These are phyloP conservation scores for Sedum album DNA, from an alignment of 164 flowering plant species.

Conservation along the genomic window DNA sequence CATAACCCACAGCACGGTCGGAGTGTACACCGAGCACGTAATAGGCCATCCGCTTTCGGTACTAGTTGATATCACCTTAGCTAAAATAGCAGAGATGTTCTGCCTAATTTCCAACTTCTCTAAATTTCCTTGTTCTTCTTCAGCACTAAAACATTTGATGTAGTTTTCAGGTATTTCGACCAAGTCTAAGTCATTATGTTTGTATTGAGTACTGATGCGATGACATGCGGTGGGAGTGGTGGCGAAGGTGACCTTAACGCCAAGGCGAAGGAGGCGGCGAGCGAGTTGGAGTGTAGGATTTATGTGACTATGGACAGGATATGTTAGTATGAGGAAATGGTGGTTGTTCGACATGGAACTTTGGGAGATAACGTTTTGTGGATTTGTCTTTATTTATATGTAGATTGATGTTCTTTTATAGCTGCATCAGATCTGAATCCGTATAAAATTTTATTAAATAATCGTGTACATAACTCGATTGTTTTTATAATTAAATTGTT, in stretches of 20 bases:
- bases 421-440: too few species aligned
- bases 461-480: too few species aligned
- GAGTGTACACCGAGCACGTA: constrained; percentile 4
- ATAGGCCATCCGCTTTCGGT: neutral
- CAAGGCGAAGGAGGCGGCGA: neutral
- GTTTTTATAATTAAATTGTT: too few species aligned
- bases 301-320: neutral
- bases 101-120: constrained; percentile 4
- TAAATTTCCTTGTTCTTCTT: neutral
- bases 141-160: neutral
- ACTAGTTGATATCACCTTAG: neutral
- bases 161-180: neutral
- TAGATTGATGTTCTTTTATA: too few species aligned
- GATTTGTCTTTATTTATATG: too few species aligned
- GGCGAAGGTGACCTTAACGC: constrained; percentile 2
- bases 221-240: neutral
- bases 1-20: constrained; percentile 1
- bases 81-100: neutral
- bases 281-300: constrained; percentile 1
- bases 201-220: neutral
- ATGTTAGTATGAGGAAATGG: neutral
- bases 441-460: too few species aligned
- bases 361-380: too few species aligned
- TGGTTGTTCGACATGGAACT: neutral
- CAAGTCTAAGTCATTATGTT: neutral